Base-by-base conservation (phyloP, 2,329 filamentous ascomycete species). In the Capronia epimyces region DNA sequence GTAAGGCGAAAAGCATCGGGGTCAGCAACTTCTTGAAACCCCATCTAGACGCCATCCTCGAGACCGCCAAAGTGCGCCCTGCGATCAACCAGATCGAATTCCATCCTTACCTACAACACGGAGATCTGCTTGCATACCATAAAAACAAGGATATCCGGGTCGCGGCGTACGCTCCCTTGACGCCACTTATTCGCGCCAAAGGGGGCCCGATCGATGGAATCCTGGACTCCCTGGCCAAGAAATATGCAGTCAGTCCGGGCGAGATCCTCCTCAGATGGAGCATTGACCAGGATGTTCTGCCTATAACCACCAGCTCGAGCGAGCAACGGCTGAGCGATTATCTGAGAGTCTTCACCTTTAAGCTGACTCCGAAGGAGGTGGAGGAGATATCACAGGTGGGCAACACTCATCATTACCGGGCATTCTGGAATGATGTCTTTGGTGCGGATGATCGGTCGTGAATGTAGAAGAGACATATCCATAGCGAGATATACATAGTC, bases 221-320 rank as follows among this genome's bases (percentile, higher is more conserved):
- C n/a, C 63, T 82, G 37, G 69, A 70, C 0, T 63, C 62, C 1
- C 62, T 83, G 51, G 72, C 76, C n/a, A 76, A 76, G 62, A 84
- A 83, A 65, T 83, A 84, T 62, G 77, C 71, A 0, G 80, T 83
- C 39, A 73, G 64, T 46, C 73, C 78, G 42, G 75, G 71, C 1
- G 79, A 83, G 64, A 75, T 83, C 46, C 66, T 73, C 44, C 61
- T 84, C 48, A 67, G 81, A 45, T 84, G 80, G 79, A 76, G 74
- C 43, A 73, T 84, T 44, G 80, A 84, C 57, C 78, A 80, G 60
- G 79, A 79, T 20, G 65, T 77, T 50, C 72, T 83, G 13, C 67
- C 76, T 0, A 75, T 84, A 51, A 83, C 80, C 4, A 84, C 81
- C 2, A 80, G 75, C 50, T 68, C 71, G 43, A 83, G 82, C 62